Evolutionary conservation across 345 rosid species (phyloP), one percentile per base, ranked within the genome.

Genomic region (Nasturtium officinale): DNA sequence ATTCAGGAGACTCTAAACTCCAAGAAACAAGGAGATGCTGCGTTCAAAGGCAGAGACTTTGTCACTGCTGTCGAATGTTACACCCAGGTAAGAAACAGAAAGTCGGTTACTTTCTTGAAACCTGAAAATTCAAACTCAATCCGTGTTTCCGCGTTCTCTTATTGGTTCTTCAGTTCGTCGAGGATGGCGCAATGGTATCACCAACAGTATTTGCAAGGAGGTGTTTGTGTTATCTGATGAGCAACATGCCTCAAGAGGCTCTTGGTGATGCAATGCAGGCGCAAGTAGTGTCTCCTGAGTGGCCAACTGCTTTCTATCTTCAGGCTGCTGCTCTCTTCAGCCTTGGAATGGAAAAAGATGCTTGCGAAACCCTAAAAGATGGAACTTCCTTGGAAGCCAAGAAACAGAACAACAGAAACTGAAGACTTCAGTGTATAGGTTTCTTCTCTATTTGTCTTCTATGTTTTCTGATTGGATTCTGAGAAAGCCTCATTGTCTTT

Each of bases 211-310:
- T 85, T 80, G 96, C 90, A 0, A 83, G 96, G 57, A 87, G 96
- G 42, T 84, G 94, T 81, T 81, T 88, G 76, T 87, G 92, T 56
- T 85, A 87, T 82, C 75, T 90, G 76, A 82, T 87, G 79, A 87
- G 79, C 65, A 83, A 84, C 62, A 87, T 85, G 96, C 81, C 85
- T 18, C 94, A 90, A 70, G 85, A 88, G 77, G 96, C 96, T 29
- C 94, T 90, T 26, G 94, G 90, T 43, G 96, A 88, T 54, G 94
- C 91, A 2, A 88, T 87, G 94, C 94, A 88, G 67, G 90, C 94
- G 20, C 94, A 85, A 76, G 91, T 81, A 30, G 72, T 87, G 33
- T 84, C 96, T 56, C 94, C 96, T 0, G 94, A 84, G 38, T 90
- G 96, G 94, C 77, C 94, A 9, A 85, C 96, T 1, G 88, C 94